phyloP scores from a whole-genome alignment of 305 asterid species.

The Vinca major region DNA sequence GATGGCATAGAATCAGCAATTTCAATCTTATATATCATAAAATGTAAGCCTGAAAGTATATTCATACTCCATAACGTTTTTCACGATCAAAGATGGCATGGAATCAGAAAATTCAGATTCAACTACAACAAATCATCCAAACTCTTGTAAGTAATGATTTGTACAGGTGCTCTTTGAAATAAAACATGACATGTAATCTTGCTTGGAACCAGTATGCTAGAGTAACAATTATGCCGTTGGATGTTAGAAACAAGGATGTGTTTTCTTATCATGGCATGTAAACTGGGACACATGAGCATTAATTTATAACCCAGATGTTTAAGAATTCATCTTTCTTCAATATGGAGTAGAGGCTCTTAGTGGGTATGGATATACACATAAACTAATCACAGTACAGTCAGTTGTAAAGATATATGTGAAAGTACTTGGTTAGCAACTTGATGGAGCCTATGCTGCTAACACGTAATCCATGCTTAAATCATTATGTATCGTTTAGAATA shows the following conservation, averaged over 20 bases:
- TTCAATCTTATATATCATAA: too few species aligned
- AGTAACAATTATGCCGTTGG: neutral
- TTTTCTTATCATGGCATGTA: neutral
- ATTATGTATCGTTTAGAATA: neutral
- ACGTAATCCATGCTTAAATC: neutral
- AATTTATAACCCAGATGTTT: neutral
- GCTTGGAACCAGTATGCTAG: slow-evolving; percentile 17
- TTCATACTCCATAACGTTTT: neutral
- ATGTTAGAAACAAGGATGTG: neutral
- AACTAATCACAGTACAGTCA: too few species aligned
- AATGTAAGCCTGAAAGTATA: neutral
- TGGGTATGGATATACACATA: neutral
- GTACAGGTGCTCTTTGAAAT: neutral
- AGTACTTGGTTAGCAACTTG: neutral
- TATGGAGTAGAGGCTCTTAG: neutral
- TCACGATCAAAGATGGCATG: neutral
- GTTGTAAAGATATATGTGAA: neutral
- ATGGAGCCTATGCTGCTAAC: neutral
- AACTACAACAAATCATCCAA: neutral
- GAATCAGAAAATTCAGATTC: neutral
- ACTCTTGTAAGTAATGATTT: neutral
- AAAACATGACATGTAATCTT: slow-evolving; percentile 5
- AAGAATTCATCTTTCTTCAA: neutral
- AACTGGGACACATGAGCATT: neutral
- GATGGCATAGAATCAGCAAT: neutral